Conservation (phyloP, 2,329 filamentous ascomycete genomes). For the Nothopassalora personata region DNA sequence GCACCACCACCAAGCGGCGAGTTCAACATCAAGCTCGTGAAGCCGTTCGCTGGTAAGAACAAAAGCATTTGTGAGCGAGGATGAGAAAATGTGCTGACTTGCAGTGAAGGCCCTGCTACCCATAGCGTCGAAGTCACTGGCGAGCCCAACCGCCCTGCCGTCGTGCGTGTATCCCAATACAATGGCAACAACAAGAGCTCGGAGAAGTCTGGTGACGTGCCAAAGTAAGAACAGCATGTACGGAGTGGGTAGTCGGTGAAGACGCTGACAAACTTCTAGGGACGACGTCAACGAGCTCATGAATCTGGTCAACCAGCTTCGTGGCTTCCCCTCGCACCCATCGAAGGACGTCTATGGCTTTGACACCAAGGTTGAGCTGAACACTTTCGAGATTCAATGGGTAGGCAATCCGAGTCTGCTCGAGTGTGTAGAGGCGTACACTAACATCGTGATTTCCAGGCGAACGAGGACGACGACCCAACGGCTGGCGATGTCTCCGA, state of each 20-base stretch:
- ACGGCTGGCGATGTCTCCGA: constrained; percentile 17
- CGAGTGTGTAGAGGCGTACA: too few species aligned
- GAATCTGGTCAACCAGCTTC: constrained; percentile 34
- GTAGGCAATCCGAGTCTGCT: constrained; percentile 19
- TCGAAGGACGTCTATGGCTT: constrained; percentile 38
- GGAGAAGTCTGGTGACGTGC: constrained; percentile 38
- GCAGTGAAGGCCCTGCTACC: constrained; percentile 26
- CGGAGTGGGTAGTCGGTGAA: not conserved
- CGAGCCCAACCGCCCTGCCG: constrained; percentile 38
- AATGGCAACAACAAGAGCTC: constrained; percentile 29
- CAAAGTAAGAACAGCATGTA: constrained; percentile 23
- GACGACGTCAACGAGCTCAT: constrained; percentile 41
- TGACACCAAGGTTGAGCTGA: constrained; percentile 37
- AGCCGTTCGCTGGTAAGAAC: constrained; percentile 32
- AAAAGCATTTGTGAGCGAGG: not conserved
- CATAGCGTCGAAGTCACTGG: constrained; percentile 39
- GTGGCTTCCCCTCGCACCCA: constrained; percentile 37
- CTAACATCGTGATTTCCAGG: too few species aligned
- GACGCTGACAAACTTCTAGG: constrained; percentile 18
- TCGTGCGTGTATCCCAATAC: constrained; percentile 31
- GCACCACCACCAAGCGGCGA: constrained; percentile 36
- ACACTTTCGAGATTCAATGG: constrained; percentile 42
- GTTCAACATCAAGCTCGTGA: constrained; percentile 30
- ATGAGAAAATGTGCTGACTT: constrained; percentile 12
- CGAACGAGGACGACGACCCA: not conserved